phyloP scores from a whole-genome alignment of 1,284 basidiomycete species.

The Boletus hoseneyae region DNA sequence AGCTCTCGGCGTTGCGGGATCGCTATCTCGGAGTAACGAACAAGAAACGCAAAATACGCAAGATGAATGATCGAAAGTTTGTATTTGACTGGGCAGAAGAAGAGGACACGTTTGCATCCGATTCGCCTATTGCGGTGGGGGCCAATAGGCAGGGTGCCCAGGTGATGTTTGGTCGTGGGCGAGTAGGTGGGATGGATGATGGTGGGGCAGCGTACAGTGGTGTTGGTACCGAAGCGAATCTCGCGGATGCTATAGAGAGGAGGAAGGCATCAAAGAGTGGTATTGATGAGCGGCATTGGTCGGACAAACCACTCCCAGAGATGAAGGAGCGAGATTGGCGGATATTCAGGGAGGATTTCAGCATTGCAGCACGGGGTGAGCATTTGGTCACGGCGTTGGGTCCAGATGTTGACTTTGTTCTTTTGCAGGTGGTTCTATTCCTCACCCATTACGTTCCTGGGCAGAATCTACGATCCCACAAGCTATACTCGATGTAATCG shows the following conservation, averaged over 20 bases:
- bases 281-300: constrained; percentile 94
- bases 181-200: constrained; percentile 84
- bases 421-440: constrained; percentile 82
- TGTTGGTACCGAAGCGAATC: constrained; percentile 41
- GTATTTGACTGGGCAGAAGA: constrained; percentile 98
- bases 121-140: constrained; percentile 61
- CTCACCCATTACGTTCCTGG: constrained; percentile 92
- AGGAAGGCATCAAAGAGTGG: constrained; percentile 79
- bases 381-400: background rate
- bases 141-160: constrained; percentile 74
- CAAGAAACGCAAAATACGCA: constrained; percentile 91
- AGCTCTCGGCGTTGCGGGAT: constrained; percentile 76
- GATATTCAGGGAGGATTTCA: constrained; percentile 98
- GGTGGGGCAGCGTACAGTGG: constrained; percentile 41
- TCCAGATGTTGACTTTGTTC: background rate
- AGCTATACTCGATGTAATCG: constrained; percentile 80
- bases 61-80: constrained; percentile 93
- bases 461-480: constrained; percentile 81
- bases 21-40: constrained; percentile 89
- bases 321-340: constrained; percentile 99
- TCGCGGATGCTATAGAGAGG: constrained; percentile 79
- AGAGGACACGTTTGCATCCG: constrained; percentile 82
- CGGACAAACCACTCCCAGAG: constrained; percentile 87
- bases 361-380: constrained; percentile 84
- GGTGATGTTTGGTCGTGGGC: constrained; percentile 83